These are phyloP conservation scores for Xanthoparmelia taractica DNA, from an alignment of 495 filamentous ascomycete species.

Conservation along the genomic window DNA sequence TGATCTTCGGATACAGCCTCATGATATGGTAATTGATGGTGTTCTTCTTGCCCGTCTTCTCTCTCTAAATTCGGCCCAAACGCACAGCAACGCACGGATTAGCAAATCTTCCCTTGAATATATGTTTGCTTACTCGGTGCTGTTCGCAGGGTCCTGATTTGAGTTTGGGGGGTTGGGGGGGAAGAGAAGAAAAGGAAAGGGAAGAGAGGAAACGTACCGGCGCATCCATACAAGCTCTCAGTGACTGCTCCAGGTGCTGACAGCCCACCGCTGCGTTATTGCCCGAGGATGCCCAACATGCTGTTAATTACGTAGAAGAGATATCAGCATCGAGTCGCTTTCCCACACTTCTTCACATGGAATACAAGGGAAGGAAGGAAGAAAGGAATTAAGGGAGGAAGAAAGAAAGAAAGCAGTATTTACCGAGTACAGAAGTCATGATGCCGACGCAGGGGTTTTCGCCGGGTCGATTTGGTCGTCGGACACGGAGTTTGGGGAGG, in stretches of 20 bases:
- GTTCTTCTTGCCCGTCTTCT: conserved; percentile 61
- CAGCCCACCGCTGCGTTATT: conserved; percentile 68
- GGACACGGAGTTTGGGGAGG: conserved; percentile 73
- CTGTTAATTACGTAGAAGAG: no score
- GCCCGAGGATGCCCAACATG: conserved; percentile 90
- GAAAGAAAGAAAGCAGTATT: no score
- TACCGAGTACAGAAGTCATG: conserved; percentile 90
- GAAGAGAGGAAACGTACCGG: conserved; percentile 45
- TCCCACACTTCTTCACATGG: no score
- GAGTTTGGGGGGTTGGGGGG: no score
- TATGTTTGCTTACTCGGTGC: neutral
- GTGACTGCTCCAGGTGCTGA: conserved; percentile 65
- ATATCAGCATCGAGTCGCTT: no score
- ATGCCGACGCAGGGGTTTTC: conserved; percentile 72
- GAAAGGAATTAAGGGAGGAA: no score
- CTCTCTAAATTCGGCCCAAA: conserved; percentile 43
- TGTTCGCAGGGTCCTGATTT: neutral
- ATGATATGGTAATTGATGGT: conserved; percentile 92
- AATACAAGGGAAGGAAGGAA: no score
- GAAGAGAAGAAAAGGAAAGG: no score
- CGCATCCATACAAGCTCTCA: conserved; percentile 90
- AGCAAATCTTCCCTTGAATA: neutral
- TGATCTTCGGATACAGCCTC: conserved; percentile 76
- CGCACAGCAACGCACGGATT: no score
- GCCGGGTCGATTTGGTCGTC: conserved; percentile 66